A percentile compares a stretch with the other conserved stretches of the same genome.
These are phyloP conservation scores for Fusarium musae DNA, from an alignment of 2,329 filamentous ascomycete species.

Conservation along the genomic window DNA sequence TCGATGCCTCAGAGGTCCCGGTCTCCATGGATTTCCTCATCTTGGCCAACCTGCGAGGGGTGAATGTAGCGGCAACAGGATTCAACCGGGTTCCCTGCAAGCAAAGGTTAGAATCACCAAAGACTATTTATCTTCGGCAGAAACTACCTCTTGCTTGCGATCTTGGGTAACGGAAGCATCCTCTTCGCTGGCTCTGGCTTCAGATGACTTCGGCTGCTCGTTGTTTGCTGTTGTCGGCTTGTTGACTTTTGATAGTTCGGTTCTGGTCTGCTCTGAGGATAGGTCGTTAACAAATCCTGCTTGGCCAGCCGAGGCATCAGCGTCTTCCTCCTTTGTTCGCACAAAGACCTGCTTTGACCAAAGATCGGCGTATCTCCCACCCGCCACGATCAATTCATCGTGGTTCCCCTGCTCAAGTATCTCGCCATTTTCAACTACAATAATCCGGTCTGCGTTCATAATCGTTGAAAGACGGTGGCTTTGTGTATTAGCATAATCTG, in stretches of 20 bases:
- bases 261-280: conserved; percentile 50
- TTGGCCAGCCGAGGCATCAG: conserved; percentile 37
- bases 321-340: conserved; percentile 56
- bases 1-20: conserved; percentile 26
- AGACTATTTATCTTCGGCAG: conserved; percentile 45
- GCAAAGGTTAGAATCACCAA: conserved; percentile 55
- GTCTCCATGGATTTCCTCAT: conserved; percentile 14
- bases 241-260: conserved; percentile 51
- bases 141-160: conserved; percentile 63
- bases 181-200: conserved; percentile 31
- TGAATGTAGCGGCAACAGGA: conserved; percentile 66
- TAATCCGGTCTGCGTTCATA: conserved; percentile 74
- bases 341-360: conserved; percentile 73
- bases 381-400: conserved; percentile 64
- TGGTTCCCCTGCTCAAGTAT: conserved; percentile 74
- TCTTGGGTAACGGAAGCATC: conserved; percentile 49
- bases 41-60: conserved; percentile 53
- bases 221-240: conserved; percentile 38
- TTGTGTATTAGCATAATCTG: conserved; percentile 14
- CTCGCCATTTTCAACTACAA: conserved; percentile 71
- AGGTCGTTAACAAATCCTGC: conserved; percentile 51
- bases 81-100: conserved; percentile 65
- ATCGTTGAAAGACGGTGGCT: conserved; percentile 77
- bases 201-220: conserved; percentile 40
- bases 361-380: conserved; percentile 71